Base-by-base conservation (phyloP, 495 filamentous ascomycete genomes). In the Parathielavia hyrcaniae region DNA sequence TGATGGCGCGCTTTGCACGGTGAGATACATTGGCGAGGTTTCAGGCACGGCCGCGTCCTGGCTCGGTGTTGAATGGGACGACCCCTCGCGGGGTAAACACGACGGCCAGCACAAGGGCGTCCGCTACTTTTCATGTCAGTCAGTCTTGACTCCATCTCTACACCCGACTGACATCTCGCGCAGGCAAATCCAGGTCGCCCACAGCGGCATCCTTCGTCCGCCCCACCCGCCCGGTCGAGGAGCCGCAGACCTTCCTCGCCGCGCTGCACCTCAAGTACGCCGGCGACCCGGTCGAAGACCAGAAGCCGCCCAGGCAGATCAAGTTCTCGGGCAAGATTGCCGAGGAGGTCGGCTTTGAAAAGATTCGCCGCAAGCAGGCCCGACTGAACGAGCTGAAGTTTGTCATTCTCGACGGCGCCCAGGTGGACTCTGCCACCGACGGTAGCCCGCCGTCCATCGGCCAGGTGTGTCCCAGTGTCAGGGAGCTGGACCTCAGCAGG, bases 1-100 rank as follows among this genome's bases (percentile, higher is more conserved):
- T 62, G 79, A 84, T 43, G 82, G 81, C 22, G 77, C 82, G 35
- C 67, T 85, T 39, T 95, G 90, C 70, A 97, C 93, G 1, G 82
- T 98, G 49, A 83, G 90, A 34, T 97, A 90, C 65, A 75, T 88
- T 61, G 93, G 93, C 48, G 67, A 75, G 39, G 83, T 98, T 17
- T 77, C 81, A 52, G 87, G 86, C 39, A 93, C 90, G 19, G 75
- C 80, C 20, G 90, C 89, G 34, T 77, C 80, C 64, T 97, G 93
- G 95, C 76, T 98, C 19, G 93, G 93, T 26, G 90, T 97, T 19
- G 93, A 98, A 77, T 98, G 95, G 95, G 93, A 97, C 72, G 87
- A 96, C 64, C 75, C 83, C 53, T 75, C 73, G 41, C 77, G 90
- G 65, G 95, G 93, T 34, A 97, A 96, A 75, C 91, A 98, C 73